phyloP scores from a whole-genome alignment of 257 asterid genomes.

The Solanum arcanum region DNA sequence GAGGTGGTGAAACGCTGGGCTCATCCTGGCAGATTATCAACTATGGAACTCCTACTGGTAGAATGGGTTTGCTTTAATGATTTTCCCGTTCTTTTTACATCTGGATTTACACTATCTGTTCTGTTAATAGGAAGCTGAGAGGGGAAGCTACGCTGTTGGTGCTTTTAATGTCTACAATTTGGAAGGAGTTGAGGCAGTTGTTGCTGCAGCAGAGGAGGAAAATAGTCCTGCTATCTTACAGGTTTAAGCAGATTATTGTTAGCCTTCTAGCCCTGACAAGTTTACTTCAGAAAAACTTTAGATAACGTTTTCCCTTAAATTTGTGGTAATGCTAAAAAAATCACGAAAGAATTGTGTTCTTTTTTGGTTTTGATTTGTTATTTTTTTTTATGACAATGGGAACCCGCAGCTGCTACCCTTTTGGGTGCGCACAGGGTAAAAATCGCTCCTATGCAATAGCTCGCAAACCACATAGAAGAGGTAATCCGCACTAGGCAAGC shows the following conservation, averaged over 20 bases:
- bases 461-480: too few relatives aligned
- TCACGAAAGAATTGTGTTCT: not conserved
- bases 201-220: slow-evolving; percentile 89
- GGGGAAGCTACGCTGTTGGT: slow-evolving; percentile 85
- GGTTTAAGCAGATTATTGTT: slow-evolving; percentile 31
- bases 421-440: too few relatives aligned
- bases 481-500: too few relatives aligned
- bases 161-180: slow-evolving; percentile 88
- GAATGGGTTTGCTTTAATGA: slow-evolving; percentile 13
- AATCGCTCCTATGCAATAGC: too few relatives aligned
- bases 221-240: slow-evolving; percentile 92
- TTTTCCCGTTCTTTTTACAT: not conserved
- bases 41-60: slow-evolving; percentile 76
- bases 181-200: slow-evolving; percentile 95
- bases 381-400: not conserved
- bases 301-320: not conserved
- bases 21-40: slow-evolving; percentile 55
- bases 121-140: slow-evolving; percentile 65
- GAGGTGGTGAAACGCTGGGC: slow-evolving; percentile 81
- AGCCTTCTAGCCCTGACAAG: not conserved
- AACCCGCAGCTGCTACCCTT: too few relatives aligned
- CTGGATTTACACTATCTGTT: slow-evolving; percentile 12
- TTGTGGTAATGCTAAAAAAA: not conserved
- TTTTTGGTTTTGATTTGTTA: not conserved
- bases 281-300: not conserved